Evolutionary conservation across 306 rosid species (phyloP).

Genomic region (Rosa chinensis): DNA sequence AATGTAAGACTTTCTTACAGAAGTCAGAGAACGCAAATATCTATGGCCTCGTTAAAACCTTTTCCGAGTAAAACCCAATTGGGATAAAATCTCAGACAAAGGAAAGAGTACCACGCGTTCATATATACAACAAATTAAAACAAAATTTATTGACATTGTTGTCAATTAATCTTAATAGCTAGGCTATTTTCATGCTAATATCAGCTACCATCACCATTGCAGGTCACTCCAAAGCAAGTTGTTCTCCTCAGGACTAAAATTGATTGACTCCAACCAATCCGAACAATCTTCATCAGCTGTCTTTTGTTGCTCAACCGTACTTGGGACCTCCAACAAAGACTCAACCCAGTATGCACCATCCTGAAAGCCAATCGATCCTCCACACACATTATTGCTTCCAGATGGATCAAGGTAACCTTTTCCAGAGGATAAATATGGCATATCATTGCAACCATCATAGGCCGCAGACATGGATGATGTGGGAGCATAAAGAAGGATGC

Average conservation of each 20-base stretch:
- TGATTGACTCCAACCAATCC: not conserved
- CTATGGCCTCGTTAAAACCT: too few relatives aligned
- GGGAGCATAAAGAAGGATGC: not conserved
- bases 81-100: not conserved
- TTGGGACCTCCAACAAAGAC: not conserved
- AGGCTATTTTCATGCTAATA: too few relatives aligned
- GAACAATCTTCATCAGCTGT: not conserved
- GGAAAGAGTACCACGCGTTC: not conserved
- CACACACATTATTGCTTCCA: not conserved
- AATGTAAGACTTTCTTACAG: too few relatives aligned
- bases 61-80: too few relatives aligned
- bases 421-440: not conserved
- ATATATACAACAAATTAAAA: not conserved
- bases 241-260: not conserved
- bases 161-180: too few relatives aligned
- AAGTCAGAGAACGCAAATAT: too few relatives aligned
- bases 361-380: not conserved
- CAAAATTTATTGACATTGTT: too few relatives aligned
- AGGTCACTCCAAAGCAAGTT: not conserved
- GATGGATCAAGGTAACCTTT: not conserved
- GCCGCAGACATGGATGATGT: not conserved
- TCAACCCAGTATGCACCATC: not conserved
- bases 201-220: not conserved
- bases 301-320: not conserved
- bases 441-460: not conserved